Conservation (phyloP, 2,329 filamentous ascomycete species). For the Didymellaceae sp. region DNA sequence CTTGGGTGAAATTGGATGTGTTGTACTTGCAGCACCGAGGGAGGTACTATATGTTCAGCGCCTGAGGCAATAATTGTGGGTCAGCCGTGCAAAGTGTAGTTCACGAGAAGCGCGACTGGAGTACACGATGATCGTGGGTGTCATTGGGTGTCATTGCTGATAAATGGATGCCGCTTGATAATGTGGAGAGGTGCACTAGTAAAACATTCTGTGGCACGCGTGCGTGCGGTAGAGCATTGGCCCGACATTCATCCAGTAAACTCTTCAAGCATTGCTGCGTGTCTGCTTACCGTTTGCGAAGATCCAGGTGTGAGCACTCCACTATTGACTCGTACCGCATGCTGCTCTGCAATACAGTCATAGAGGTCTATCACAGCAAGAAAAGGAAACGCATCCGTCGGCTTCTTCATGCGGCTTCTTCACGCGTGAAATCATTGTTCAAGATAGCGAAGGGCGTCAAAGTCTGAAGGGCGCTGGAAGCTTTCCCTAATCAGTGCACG, state of each 20-base stretch:
- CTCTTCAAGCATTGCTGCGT: neutral
- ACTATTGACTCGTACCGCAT: neutral
- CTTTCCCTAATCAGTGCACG: slow-evolving; percentile 10
- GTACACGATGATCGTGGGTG: slow-evolving; percentile 9
- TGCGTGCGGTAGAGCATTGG: neutral
- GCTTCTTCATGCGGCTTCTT: neutral
- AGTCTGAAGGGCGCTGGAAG: slow-evolving; percentile 14
- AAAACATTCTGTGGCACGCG: slow-evolving; percentile 8
- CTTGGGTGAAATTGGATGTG: neutral
- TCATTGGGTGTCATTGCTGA: slow-evolving; percentile 35
- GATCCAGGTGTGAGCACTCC: neutral
- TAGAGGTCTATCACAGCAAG: neutral
- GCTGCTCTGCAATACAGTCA: neutral
- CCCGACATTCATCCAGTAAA: slow-evolving; percentile 17
- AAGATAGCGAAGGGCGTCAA: slow-evolving; percentile 5
- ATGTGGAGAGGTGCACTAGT: slow-evolving; percentile 18
- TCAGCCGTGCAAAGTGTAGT: neutral
- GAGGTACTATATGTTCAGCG: neutral
- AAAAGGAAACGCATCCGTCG: neutral
- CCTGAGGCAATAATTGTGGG: neutral
- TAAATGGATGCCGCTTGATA: slow-evolving; percentile 21
- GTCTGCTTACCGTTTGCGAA: neutral
- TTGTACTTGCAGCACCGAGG: neutral
- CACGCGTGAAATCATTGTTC: slow-evolving; percentile 1
- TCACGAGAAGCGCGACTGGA: slow-evolving; percentile 17